Conservation (phyloP, 176 grass and related monocot species). For the Bothriochloa decipiens region DNA sequence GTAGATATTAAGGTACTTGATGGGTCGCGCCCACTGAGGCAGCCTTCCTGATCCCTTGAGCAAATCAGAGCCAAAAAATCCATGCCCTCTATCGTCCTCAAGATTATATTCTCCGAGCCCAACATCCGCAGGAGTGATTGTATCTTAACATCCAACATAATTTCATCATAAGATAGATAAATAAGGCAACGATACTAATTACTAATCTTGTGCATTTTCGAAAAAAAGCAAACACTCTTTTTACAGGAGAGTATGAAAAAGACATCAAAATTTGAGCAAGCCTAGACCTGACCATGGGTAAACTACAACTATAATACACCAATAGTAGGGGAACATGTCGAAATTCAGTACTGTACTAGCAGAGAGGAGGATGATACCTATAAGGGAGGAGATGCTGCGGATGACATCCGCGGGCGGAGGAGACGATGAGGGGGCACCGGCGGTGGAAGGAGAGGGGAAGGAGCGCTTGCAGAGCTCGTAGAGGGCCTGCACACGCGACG, state of each 20-base stretch:
- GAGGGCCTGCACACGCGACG: conserved; percentile 58
- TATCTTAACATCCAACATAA: conserved; percentile 57
- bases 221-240: not conserved
- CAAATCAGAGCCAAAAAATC: conserved; percentile 68
- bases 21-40: conserved; percentile 82
- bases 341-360: not conserved
- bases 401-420: conserved; percentile 45
- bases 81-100: conserved; percentile 77
- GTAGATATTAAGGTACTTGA: conserved; percentile 86
- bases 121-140: conserved; percentile 75
- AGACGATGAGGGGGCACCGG: not conserved
- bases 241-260: not conserved
- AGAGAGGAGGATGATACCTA: conserved; percentile 42
- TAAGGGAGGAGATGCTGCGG: conserved; percentile 53
- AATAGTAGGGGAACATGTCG: not conserved
- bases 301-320: too few relatives aligned
- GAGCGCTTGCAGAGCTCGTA: conserved; percentile 80
- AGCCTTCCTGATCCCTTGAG: conserved; percentile 54
- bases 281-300: not conserved
- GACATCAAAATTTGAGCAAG: not conserved
- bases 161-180: conserved; percentile 30
- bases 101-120: conserved; percentile 62
- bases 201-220: not conserved
- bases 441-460: conserved; percentile 45
- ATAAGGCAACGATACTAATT: not conserved